Conservation (phyloP, 2,329 filamentous ascomycete species). For the Talaromyces albobiverticillius region DNA sequence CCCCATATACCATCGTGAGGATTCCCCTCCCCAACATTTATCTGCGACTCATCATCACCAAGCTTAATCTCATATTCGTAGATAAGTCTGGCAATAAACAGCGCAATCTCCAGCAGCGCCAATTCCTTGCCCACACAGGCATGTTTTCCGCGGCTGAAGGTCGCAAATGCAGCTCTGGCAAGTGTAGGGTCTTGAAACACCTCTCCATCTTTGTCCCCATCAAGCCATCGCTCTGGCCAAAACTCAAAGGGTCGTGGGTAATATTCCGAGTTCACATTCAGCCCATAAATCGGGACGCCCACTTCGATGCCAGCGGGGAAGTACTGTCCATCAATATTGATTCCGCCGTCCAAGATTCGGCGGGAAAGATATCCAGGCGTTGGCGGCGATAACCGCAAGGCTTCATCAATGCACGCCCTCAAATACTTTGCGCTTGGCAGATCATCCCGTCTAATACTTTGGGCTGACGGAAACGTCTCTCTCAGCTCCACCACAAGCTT, state of each 20-base stretch:
- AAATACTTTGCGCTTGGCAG: not conserved
- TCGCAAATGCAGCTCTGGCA: not conserved
- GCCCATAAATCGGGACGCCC: conserved; percentile 15
- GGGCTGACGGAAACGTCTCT: not conserved
- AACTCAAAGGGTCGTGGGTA: not conserved
- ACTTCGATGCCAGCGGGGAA: conserved; percentile 16
- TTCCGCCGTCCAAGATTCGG: conserved; percentile 13
- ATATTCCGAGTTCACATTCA: conserved; percentile 10
- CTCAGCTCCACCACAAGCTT: not conserved
- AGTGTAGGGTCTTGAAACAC: not conserved
- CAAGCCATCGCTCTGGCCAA: conserved; percentile 5
- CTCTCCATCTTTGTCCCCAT: not conserved
- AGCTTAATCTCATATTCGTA: not conserved
- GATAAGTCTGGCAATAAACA: not conserved
- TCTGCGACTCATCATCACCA: not conserved
- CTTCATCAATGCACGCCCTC: conserved; percentile 19
- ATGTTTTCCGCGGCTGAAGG: not conserved
- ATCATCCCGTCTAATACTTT: not conserved
- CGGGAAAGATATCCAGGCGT: conserved; percentile 15
- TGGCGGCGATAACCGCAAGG: conserved; percentile 16
- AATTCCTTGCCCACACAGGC: not conserved
- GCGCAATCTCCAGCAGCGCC: not conserved
- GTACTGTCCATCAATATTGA: conserved; percentile 16
- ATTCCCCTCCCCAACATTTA: not conserved
- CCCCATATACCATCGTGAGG: not conserved